Evolutionary conservation across 1,284 basidiomycete species (phyloP).

Genomic region (Macrocystidia cucumis): DNA sequence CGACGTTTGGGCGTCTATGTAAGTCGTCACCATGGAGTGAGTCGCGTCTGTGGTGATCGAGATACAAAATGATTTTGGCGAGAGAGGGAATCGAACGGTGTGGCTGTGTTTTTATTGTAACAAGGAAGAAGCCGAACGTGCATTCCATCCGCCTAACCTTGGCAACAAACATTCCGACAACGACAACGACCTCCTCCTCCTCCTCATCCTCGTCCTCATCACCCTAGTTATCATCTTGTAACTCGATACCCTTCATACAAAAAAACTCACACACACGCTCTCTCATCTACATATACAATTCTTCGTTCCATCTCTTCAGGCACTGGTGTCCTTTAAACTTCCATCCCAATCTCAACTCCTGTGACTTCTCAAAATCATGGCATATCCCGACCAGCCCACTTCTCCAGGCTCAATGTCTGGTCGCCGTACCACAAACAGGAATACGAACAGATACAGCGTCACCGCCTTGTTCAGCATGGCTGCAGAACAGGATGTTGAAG

Average conservation of each 20-base stretch:
- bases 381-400: slow-evolving; percentile 55
- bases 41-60: too few species aligned
- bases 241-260: slow-evolving; percentile 9
- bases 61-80: too few species aligned
- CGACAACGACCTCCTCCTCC: slow-evolving; percentile 31
- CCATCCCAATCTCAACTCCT: too few species aligned
- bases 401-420: slow-evolving; percentile 60
- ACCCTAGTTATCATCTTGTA: slow-evolving; percentile 10
- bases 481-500: slow-evolving; percentile 97
- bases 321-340: too few species aligned
- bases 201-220: slow-evolving; percentile 14
- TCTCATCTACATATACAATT: slow-evolving; percentile 10
- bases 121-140: slow-evolving; percentile 15
- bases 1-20: too few species aligned
- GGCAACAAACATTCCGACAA: slow-evolving; percentile 12
- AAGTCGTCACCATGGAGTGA: too few species aligned
- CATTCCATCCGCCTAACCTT: slow-evolving; percentile 12
- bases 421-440: slow-evolving; percentile 78
- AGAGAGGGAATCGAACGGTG: too few species aligned
- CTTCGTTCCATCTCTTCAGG: slow-evolving; percentile 6
- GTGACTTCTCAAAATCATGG: slow-evolving; percentile 44
- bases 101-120: too few species aligned
- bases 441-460: slow-evolving; percentile 94
- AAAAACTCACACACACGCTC: slow-evolving; percentile 9
- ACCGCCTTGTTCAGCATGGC: slow-evolving; percentile 97